These are phyloP conservation scores for Vitis riparia DNA, from an alignment of 164 flowering plant species.

Conservation along the genomic window DNA sequence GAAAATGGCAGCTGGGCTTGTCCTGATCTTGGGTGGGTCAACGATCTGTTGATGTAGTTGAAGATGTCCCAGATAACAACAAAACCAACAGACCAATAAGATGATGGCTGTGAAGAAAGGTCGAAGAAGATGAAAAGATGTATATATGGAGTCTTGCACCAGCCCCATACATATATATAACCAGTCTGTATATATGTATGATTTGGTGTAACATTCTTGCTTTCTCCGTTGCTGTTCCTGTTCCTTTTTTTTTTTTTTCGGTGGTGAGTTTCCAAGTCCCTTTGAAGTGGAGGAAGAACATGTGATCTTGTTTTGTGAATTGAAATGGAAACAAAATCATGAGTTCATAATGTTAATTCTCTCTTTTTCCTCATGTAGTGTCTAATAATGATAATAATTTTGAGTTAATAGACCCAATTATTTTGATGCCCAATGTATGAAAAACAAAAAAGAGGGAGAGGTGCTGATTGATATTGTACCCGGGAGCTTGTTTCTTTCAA, in stretches of 20 bases:
- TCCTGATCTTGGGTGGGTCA: constrained; percentile 69
- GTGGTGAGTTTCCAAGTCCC: background rate
- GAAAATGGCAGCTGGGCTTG: constrained; percentile 4
- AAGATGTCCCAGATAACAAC: background rate
- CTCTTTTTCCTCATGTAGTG: too few species aligned
- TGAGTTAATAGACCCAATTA: too few species aligned
- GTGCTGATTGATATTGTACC: too few species aligned
- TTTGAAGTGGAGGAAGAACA: too few species aligned
- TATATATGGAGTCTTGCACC: constrained; percentile 19
- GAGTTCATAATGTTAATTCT: too few species aligned
- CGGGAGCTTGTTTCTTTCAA: too few species aligned
- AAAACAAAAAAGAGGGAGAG: too few species aligned
- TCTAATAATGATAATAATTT: too few species aligned
- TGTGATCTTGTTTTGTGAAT: too few species aligned
- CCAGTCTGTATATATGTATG: background rate
- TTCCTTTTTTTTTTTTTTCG: background rate
- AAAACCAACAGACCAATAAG: background rate
- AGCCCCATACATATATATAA: constrained; percentile 8
- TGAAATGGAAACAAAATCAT: too few species aligned
- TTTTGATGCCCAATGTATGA: too few species aligned
- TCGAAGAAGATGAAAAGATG: background rate
- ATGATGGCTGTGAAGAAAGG: background rate
- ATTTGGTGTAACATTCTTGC: constrained; percentile 12
- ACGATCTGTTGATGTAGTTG: constrained; percentile 49
- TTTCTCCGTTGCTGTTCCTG: background rate